phyloP scores from a whole-genome alignment of 2,329 filamentous ascomycete genomes.

The Zasmidium citrigriseum region DNA sequence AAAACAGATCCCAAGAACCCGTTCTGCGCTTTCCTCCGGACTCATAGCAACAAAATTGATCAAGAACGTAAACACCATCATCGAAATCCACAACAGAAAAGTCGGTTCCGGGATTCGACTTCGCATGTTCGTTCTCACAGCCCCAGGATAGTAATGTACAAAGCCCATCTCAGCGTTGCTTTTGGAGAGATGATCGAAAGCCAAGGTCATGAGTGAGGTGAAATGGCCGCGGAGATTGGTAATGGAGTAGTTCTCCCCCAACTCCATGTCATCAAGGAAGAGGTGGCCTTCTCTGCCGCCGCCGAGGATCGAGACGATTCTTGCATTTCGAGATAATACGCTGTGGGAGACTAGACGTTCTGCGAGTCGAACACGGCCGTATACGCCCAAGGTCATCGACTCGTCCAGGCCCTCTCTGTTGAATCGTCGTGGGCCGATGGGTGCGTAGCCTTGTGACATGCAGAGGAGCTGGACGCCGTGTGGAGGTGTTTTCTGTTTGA shows the following conservation, averaged over 20 bases:
- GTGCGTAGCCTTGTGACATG: constrained; percentile 36
- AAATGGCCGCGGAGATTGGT: not conserved
- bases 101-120: not conserved
- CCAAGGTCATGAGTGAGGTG: not conserved
- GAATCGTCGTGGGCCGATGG: not conserved
- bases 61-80: too few species aligned
- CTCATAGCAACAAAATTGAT: not conserved
- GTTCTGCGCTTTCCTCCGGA: not conserved
- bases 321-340: not conserved
- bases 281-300: not conserved
- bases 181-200: not conserved
- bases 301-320: not conserved
- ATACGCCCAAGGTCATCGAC: not conserved
- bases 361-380: not conserved
- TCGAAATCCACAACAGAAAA: too few species aligned
- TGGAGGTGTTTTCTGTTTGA: constrained; percentile 28
- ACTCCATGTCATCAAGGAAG: not conserved
- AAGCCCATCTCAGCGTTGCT: not conserved
- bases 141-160: not conserved
- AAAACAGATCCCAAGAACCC: not conserved
- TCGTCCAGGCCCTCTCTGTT: not conserved
- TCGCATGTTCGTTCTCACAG: not conserved
- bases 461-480: constrained; percentile 39
- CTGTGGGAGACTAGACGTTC: not conserved
- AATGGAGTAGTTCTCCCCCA: not conserved